phyloP scores from a whole-genome alignment of 176 grass and related monocot species.

The Aegilops longissima region DNA sequence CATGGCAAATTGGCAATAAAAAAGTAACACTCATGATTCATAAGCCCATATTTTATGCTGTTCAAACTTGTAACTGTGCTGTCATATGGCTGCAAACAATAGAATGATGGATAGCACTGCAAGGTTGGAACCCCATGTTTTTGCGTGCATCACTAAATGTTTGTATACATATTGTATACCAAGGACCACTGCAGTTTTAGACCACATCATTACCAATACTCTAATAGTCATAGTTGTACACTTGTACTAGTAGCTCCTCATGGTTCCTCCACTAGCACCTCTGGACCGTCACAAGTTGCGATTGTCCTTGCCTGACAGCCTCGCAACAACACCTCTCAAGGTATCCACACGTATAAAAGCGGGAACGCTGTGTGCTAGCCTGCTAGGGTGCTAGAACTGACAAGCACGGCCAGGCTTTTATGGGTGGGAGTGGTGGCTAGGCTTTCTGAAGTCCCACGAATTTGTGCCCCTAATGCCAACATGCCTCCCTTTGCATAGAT shows the following conservation, averaged over 20 bases:
- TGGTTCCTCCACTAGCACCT: not conserved
- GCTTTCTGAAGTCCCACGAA: no score
- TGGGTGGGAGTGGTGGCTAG: no score
- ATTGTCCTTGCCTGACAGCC: not conserved
- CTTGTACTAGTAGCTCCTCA: not conserved
- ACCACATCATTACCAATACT: not conserved
- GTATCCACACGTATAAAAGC: not conserved
- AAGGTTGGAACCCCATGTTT: not conserved
- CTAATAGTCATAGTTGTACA: not conserved
- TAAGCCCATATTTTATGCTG: not conserved
- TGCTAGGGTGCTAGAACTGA: no score
- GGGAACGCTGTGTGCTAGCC: no score
- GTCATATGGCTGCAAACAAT: slow-evolving; percentile 1
- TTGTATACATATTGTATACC: not conserved
- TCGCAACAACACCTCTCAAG: not conserved
- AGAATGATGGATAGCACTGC: not conserved
- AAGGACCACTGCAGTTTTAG: not conserved
- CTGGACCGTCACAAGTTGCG: not conserved
- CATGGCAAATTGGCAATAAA: not conserved
- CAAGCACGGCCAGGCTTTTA: no score
- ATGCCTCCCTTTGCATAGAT: not conserved
- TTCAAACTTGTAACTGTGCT: not conserved
- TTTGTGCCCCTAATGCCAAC: not conserved
- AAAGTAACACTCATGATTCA: not conserved
- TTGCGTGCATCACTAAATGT: no score